A percentile compares a stretch with the other conserved stretches of the same genome.
Evolutionary conservation across 306 rosid genomes (phyloP).

Genomic region (Styphnolobium japonicum): DNA sequence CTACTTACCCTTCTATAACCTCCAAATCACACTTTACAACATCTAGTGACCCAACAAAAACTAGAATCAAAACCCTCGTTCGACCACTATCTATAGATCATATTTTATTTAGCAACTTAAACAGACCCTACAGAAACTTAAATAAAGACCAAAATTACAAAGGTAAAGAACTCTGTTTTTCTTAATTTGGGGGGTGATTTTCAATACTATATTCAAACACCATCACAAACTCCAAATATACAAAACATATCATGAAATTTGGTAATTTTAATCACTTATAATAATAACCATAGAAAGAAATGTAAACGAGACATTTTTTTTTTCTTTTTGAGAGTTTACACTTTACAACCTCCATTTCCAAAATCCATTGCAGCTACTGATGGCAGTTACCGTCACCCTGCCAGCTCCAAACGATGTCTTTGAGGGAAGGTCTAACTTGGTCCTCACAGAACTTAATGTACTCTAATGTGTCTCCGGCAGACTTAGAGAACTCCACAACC

Average conservation of each 20-base stretch:
- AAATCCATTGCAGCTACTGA: not conserved
- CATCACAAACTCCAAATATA: not conserved
- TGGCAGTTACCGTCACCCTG: slow-evolving; percentile 49
- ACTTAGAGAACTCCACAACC: slow-evolving; percentile 61
- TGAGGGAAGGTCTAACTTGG: slow-evolving; percentile 69
- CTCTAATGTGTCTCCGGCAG: slow-evolving; percentile 67
- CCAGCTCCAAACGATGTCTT: slow-evolving; percentile 95
- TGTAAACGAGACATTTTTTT: not conserved
- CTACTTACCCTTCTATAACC: not conserved
- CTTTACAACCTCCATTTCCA: not conserved
- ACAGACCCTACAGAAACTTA: not conserved
- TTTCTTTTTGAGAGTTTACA: not conserved
- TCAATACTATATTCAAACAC: not conserved
- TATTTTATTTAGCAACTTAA: not conserved
- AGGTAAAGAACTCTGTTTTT: not conserved
- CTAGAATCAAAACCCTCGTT: not conserved
- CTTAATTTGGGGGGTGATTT: not conserved
- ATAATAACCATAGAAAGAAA: not conserved
- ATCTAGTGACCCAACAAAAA: not conserved
- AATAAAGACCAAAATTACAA: not conserved
- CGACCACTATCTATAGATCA: not conserved
- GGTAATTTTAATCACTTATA: not conserved
- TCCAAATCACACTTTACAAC: not conserved
- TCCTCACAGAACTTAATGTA: slow-evolving; percentile 68
- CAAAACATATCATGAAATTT: not conserved